Conservation (phyloP, 257 asterid species). For the Jacaranda copaia region DNA sequence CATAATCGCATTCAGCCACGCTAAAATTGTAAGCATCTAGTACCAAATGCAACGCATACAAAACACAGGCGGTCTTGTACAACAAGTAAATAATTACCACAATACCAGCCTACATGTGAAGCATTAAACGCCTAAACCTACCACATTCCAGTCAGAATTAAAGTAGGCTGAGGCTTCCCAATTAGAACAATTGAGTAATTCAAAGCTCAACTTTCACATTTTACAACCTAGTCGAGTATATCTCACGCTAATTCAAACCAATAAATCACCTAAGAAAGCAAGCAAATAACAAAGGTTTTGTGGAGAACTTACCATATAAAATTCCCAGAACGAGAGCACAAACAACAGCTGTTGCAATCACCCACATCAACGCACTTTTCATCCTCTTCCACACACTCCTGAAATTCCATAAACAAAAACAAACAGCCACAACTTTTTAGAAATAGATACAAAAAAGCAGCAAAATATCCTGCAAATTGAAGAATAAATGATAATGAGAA, state of each 20-base stretch:
- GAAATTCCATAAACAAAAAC: conserved; percentile 32
- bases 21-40: conserved; percentile 4
- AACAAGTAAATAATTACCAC: not conserved
- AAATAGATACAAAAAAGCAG: conserved; percentile 13
- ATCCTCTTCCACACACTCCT: conserved; percentile 79
- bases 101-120: not conserved
- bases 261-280: not conserved
- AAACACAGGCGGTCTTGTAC: not conserved
- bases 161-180: conserved; percentile 3
- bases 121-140: not conserved
- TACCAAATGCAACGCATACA: not conserved
- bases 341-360: conserved; percentile 68
- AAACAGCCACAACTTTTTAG: conserved; percentile 3
- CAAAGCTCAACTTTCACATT: conserved; percentile 4
- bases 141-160: not conserved
- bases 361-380: conserved; percentile 86
- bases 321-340: conserved; percentile 85
- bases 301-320: conserved; percentile 65
- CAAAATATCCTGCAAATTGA: not conserved
- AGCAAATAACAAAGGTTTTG: not conserved
- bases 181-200: not conserved
- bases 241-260: not conserved
- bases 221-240: conserved; percentile 12
- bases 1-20: not conserved
- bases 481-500: not conserved